Evolutionary conservation across 495 filamentous ascomycete genomes (phyloP).

Genomic region (Penicillium ucsense): DNA sequence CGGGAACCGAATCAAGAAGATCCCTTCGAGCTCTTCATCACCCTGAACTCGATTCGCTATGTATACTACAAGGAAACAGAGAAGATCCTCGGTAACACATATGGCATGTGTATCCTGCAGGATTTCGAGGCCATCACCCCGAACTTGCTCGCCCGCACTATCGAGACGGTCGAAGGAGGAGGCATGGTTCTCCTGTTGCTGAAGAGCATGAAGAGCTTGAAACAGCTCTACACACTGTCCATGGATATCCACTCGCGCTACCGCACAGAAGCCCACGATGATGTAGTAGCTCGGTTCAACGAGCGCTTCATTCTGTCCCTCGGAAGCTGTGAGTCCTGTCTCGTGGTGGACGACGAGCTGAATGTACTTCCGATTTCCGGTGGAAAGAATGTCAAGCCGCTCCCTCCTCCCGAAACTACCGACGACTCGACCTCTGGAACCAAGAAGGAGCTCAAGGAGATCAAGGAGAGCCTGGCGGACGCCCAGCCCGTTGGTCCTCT

Average conservation of each 20-base stretch:
- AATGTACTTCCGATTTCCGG: conserved; percentile 97
- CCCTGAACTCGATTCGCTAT: conserved; percentile 93
- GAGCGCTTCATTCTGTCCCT: conserved; percentile 94
- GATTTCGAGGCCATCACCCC: conserved; percentile 98
- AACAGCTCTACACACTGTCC: conserved; percentile 91
- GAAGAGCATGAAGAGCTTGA: conserved; percentile 94
- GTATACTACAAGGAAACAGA: conserved; percentile 99
- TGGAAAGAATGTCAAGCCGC: conserved; percentile 78
- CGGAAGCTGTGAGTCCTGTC: conserved; percentile 84
- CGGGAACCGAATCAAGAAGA: conserved; percentile 93
- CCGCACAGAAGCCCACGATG: conserved; percentile 90
- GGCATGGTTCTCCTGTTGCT: conserved; percentile 83
- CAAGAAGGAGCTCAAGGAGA: conserved; percentile 69
- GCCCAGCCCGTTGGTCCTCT: conserved; percentile 78
- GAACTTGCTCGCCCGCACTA: conserved; percentile 85
- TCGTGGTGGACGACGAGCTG: conserved; percentile 95
- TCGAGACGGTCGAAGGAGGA: conserved; percentile 97
- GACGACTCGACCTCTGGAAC: conserved; percentile 55
- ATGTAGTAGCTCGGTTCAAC: conserved; percentile 94
- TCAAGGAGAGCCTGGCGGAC: conserved; percentile 81
- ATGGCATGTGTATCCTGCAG: conserved; percentile 96
- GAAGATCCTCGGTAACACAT: conserved; percentile 97
- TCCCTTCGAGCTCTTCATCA: conserved; percentile 96
- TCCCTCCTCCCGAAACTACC: conserved; percentile 59
- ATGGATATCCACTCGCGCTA: conserved; percentile 99